Percentiles rank a stretch among this genome's conserved stretches.
Evolutionary conservation across 306 rosid genomes (phyloP).

Genomic region (Astragalus membranaceus): DNA sequence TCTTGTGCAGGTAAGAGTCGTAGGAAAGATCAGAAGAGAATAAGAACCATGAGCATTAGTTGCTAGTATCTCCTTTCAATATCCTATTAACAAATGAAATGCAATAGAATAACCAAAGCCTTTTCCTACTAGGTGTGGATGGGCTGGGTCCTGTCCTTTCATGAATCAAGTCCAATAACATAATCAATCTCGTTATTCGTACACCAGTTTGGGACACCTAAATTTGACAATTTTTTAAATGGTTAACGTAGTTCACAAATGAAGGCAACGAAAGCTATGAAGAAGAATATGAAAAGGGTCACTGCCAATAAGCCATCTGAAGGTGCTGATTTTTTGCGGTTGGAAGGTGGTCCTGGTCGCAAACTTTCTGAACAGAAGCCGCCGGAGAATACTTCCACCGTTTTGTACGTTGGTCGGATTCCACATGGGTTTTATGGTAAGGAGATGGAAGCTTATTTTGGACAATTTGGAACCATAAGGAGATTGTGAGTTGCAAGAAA

Average conservation of each 20-base stretch:
- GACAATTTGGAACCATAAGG: constrained; percentile 65
- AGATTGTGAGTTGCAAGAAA: constrained; percentile 67
- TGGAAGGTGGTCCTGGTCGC: constrained; percentile 67
- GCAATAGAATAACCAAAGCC: neutral
- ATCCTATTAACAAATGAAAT: neutral
- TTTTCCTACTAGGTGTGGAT: neutral
- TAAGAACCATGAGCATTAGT: neutral
- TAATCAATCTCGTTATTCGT: no score
- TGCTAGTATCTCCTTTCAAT: neutral
- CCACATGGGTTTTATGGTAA: constrained; percentile 80
- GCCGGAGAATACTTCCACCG: constrained; percentile 37
- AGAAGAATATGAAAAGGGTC: constrained; percentile 52
- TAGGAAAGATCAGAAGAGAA: neutral
- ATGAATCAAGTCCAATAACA: neutral
- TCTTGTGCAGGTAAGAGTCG: neutral
- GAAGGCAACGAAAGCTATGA: constrained; percentile 83
- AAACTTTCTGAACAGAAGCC: constrained; percentile 40
- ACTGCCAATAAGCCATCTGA: constrained; percentile 18
- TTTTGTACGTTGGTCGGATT: constrained; percentile 58
- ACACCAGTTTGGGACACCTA: no score
- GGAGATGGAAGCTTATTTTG: constrained; percentile 79
- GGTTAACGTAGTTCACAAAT: neutral
- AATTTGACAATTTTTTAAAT: no score
- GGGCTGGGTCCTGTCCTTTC: neutral
- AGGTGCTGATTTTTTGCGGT: constrained; percentile 64